Base-by-base conservation (phyloP, 352 stramenopile genomes). In the Phytophthora chlamydospora region DNA sequence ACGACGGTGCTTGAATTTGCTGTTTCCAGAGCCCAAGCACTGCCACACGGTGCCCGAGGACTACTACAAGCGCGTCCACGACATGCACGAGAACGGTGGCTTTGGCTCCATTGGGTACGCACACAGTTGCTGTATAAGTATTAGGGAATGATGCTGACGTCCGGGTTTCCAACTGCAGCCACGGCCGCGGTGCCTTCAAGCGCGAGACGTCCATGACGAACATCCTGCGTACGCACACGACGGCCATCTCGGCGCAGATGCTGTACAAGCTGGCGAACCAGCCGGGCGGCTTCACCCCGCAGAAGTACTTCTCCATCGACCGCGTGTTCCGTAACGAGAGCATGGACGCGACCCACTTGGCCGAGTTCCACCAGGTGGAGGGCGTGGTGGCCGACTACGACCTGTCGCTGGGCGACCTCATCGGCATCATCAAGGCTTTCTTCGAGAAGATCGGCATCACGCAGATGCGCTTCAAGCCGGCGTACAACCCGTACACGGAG, bases 401-500 rank as follows among this genome's bases (percentile, higher is more conserved):
- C 76, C 78, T 99, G 33, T 98, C 86, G 50, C 84, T 99, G 10
- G 97, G 97, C 55, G 96, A 99, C 73, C 87, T 99, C 58, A 99
- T 99, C 68, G 97, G 97, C 53, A 97, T 98, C 27, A 99, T 99
- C 80, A 96, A 98, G 73, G 97, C 97, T n/a, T 99, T 99, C 85
- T 99, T 99, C 83, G 85, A 96, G 48, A 99, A 99, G 75, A 98
- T 98, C 34, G 93, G 93, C 46, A 98, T 98, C 69, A 98, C 92
- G 29, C 81, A 99, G 77, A 94, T 99, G 71, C 96, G 97, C 75
- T 99, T 99, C 91, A 99, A 99, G 85, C 98, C 98, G 14, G 98
- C 98, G 21, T 99, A 99, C 86, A 99, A 99, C 78, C 98, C 98
- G 32, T 99, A 99, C 89, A 99, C 98, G 41, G 98, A 99, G 83